Evolutionary conservation across 2,329 filamentous ascomycete species (phyloP), one percentile per base, ranked within the genome.

Genomic region (Cryphonectria naterciae): DNA sequence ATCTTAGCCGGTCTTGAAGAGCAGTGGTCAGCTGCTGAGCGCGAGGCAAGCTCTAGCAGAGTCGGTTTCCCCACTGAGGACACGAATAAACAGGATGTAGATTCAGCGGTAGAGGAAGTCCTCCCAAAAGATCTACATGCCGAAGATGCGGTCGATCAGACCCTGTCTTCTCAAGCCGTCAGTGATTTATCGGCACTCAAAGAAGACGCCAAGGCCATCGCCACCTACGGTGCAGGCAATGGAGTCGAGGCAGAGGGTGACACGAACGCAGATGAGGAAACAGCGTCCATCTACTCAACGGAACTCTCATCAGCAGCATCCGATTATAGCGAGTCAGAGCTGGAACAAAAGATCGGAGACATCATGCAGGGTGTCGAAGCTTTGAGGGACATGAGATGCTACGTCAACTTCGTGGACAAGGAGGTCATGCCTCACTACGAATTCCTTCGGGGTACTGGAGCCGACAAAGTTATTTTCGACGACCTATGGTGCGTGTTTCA

Each of bases 401-500:
- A 71, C 46, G 61, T 71, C 25, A 49, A 65, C 2, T 71, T 71
- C 28, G 49, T 68, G 8, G 54, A 61, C 1, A 56, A 25, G 5
- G 60, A 65, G n/a, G 19, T 71, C 37, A 65, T 71, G 49, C 65
- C 69, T 46, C 52, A 68, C 4, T 71, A 65, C n/a, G 37, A 65
- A 15, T 58, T 60, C 25, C 52, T 65, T 28, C 39, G 60, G 28
- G 39, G 8, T 22, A 54, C 28, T 1, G 6, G 41, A 22, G 46
- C 25, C 7, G 56, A 37, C 61, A 68, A 69, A 35, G 66, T 71
- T 25, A 67, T 67, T 25, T 68, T 63, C 61, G 56, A 63, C 13
- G 69, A 71, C n/a, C 60, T 71, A n/a, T 71, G 69, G 69, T 71
- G 39, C 15, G 39, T 71, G 37, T 71, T 54, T 52, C 60, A 60